Evolutionary conservation across 2,329 filamentous ascomycete genomes (phyloP).

Genomic region (Pestalotiopsis sp.): DNA sequence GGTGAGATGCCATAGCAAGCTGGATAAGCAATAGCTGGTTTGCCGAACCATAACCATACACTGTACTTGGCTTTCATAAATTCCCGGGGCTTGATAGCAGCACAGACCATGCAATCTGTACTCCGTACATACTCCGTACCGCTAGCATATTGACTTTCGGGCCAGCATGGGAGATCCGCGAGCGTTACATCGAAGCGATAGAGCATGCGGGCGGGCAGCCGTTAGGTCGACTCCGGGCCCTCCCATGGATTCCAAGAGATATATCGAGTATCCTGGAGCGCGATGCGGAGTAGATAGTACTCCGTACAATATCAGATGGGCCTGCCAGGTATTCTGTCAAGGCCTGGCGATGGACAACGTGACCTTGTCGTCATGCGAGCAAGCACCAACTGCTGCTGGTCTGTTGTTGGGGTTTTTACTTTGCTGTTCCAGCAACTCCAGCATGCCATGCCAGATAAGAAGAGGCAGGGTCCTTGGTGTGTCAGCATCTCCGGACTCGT

Average conservation of each 20-base stretch:
- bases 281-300: background rate
- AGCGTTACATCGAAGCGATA: background rate
- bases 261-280: background rate
- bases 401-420: background rate
- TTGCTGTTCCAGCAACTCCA: background rate
- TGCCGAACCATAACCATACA: background rate
- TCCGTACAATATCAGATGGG: background rate
- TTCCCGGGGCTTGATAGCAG: background rate
- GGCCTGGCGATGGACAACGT: background rate
- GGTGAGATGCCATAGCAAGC: background rate
- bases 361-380: conserved; percentile 5
- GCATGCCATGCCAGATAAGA: background rate
- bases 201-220: background rate
- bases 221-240: background rate
- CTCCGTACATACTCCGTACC: background rate
- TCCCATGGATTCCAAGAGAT: background rate
- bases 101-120: background rate
- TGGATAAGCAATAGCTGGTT: background rate
- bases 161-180: background rate
- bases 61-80: background rate
- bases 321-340: background rate
- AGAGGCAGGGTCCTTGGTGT: background rate
- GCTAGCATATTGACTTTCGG: background rate
- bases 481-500: conserved; percentile 4
- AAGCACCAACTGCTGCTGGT: background rate